Conservation (phyloP, 805 yeast genomes). For the Lipomyces sp. region DNA sequence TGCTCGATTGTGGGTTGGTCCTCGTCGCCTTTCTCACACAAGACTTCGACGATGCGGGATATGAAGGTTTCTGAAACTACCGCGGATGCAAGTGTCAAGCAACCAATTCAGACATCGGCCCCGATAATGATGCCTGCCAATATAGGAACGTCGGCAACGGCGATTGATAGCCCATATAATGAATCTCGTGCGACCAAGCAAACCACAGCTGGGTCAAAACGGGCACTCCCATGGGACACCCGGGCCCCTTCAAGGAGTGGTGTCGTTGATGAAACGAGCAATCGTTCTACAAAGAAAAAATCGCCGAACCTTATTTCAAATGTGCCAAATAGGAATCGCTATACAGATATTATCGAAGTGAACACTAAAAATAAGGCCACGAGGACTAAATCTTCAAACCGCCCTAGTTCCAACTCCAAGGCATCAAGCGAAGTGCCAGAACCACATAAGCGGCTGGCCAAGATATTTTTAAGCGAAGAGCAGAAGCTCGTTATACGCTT, state of each 20-base stretch:
- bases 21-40: neutral
- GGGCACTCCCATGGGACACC: constrained; percentile 4
- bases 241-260: neutral
- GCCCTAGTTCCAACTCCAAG: constrained; percentile 11
- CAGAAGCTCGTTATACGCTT: constrained; percentile 64
- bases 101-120: neutral
- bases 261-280: neutral
- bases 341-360: constrained; percentile 14
- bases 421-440: constrained; percentile 13
- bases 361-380: constrained; percentile 19
- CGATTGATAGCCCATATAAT: neutral
- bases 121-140: neutral
- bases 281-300: neutral
- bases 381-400: neutral
- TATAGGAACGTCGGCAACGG: neutral
- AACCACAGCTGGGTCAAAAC: neutral
- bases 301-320: neutral
- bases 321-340: neutral
- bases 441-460: constrained; percentile 23
- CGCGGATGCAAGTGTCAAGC: neutral
- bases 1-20: neutral
- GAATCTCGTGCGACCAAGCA: neutral
- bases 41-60: neutral
- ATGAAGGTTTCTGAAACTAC: neutral
- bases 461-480: constrained; percentile 50